Conservation (phyloP, 2,329 filamentous ascomycete species). For the Ophiostoma fasciatum region DNA sequence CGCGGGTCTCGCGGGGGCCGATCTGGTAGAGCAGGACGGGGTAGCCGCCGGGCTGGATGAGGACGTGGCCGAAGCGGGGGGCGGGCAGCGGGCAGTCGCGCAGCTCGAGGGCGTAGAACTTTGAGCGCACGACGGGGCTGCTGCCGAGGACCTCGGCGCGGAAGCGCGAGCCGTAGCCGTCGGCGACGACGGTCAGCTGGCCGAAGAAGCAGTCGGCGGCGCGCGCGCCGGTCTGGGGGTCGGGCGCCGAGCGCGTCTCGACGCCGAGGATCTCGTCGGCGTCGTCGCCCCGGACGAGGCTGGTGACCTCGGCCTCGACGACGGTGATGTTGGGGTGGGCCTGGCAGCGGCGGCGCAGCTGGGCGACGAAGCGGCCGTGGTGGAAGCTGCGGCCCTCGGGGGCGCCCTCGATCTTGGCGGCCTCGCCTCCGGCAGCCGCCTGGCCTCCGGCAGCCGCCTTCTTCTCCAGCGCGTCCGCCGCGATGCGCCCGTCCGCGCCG, state of each 20-base stretch:
- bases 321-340: slow-evolving; percentile 72
- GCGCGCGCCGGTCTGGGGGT: neutral
- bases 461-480: slow-evolving; percentile 10
- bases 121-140: slow-evolving; percentile 58
- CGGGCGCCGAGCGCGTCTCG: slow-evolving; percentile 43
- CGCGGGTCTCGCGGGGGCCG: slow-evolving; percentile 82
- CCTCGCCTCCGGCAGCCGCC: too few species aligned
- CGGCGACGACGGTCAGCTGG: slow-evolving; percentile 72
- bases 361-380: slow-evolving; percentile 82
- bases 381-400: slow-evolving; percentile 76
- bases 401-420: slow-evolving; percentile 2
- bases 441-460: slow-evolving; percentile 1
- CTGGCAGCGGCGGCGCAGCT: slow-evolving; percentile 61
- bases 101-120: slow-evolving; percentile 88
- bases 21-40: slow-evolving; percentile 95
- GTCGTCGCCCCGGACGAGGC: slow-evolving; percentile 57
- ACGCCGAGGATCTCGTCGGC: slow-evolving; percentile 65
- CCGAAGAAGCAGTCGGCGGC: slow-evolving; percentile 70
- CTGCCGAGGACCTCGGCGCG: slow-evolving; percentile 60
- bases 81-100: slow-evolving; percentile 71
- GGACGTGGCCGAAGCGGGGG: slow-evolving; percentile 68
- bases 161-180: slow-evolving; percentile 88
- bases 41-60: slow-evolving; percentile 53
- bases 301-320: slow-evolving; percentile 75
- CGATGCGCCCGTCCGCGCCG: slow-evolving; percentile 29